phyloP scores from a whole-genome alignment of 1,139 yeast species.

The Taiozyma sp. region DNA sequence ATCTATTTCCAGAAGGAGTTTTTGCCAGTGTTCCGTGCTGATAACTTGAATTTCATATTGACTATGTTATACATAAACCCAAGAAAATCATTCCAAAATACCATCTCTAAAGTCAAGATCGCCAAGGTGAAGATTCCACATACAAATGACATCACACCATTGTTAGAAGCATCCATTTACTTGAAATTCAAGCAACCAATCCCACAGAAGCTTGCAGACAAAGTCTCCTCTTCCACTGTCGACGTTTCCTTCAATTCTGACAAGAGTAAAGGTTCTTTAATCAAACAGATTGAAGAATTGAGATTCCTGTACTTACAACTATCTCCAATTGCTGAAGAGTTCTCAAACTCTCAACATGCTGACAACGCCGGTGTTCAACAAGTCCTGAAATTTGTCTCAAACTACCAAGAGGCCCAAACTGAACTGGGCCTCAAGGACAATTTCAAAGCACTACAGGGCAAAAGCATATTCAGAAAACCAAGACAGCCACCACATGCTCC shows the following conservation, averaged over 20 bases:
- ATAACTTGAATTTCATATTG: constrained; percentile 17
- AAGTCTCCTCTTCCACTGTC: neutral
- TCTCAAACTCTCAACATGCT: constrained; percentile 3
- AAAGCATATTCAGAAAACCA: constrained; percentile 12
- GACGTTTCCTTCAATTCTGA: constrained; percentile 2
- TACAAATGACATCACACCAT: constrained; percentile 11
- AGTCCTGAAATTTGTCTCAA: constrained; percentile 21
- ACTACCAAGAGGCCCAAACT: constrained; percentile 20
- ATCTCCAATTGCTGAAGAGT: constrained; percentile 9
- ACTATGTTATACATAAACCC: constrained; percentile 19
- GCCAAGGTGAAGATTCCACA: constrained; percentile 10
- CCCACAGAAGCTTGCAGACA: constrained; percentile 7
- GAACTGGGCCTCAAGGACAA: constrained; percentile 21
- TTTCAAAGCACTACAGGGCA: constrained; percentile 7
- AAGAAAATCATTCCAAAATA: constrained; percentile 8
- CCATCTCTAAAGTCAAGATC: constrained; percentile 10
- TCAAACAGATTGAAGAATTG: constrained; percentile 14
- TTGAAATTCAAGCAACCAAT: constrained; percentile 7
- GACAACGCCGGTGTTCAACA: constrained; percentile 12
- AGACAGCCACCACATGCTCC: constrained; percentile 5
- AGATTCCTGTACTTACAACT: constrained; percentile 21
- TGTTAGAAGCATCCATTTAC: constrained; percentile 16
- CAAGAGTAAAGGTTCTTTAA: constrained; percentile 14
- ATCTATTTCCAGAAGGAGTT: constrained; percentile 17
- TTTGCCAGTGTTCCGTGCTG: constrained; percentile 5